Conservation (phyloP, 768 basidiomycete genomes). For the Tephrocybe sp. region DNA sequence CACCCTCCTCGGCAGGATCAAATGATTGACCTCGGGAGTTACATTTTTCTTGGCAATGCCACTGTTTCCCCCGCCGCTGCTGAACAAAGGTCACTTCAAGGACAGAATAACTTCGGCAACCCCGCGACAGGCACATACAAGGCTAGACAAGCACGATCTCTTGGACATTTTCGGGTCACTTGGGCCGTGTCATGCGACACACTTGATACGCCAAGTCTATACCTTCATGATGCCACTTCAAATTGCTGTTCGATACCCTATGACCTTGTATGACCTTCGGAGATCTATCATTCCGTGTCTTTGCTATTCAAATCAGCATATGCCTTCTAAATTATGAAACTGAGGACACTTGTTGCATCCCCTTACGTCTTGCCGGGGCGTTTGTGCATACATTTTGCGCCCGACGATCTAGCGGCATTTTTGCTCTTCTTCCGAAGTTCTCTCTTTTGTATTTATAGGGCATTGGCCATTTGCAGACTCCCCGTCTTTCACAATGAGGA, state of each 20-base stretch:
- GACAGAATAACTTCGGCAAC: background rate
- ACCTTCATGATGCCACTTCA: background rate
- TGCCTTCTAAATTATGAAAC: background rate
- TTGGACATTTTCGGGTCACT: background rate
- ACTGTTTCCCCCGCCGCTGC: too few relatives aligned
- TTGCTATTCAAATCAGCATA: background rate
- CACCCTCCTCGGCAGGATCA: too few relatives aligned
- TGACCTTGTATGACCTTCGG: background rate
- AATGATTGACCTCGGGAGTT: too few relatives aligned
- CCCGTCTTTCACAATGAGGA: conserved; percentile 22
- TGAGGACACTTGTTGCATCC: background rate
- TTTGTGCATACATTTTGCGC: background rate
- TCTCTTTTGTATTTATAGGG: background rate
- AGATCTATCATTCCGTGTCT: background rate
- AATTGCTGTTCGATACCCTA: background rate
- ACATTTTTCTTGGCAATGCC: too few relatives aligned
- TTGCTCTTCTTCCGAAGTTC: background rate
- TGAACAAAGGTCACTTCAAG: background rate
- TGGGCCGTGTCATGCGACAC: conserved; percentile 1
- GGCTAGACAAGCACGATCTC: too few relatives aligned
- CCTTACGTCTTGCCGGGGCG: background rate
- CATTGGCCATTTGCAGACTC: background rate
- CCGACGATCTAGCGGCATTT: conserved; percentile 3
- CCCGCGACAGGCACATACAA: background rate
- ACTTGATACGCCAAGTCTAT: conserved; percentile 2